A percentile compares a stretch with the other conserved stretches of the same genome.
Evolutionary conservation across 306 rosid species (phyloP).

Genomic region (Inga leiocalycina): DNA sequence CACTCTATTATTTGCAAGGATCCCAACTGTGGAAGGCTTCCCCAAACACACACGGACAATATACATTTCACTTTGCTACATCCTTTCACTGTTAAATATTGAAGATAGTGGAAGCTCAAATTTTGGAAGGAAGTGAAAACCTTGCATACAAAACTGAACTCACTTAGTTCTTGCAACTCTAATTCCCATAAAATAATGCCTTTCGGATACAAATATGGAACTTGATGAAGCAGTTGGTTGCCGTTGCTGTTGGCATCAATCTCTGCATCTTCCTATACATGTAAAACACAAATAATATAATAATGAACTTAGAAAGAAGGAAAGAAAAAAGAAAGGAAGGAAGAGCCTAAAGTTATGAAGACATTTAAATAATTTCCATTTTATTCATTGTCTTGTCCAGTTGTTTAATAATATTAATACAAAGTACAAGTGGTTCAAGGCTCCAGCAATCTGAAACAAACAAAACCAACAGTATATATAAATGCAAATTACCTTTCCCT

Average conservation of each 20-base stretch:
- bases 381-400: no score
- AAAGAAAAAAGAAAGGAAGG: not conserved
- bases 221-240: not conserved
- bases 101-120: not conserved
- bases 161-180: no score
- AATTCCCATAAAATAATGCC: accelerated
- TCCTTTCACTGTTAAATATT: accelerated
- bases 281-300: not conserved
- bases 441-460: not conserved
- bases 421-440: not conserved
- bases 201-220: not conserved
- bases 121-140: not conserved
- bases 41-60: not conserved
- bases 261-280: not conserved
- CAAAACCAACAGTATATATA: not conserved
- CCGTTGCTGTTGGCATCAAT: not conserved
- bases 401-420: not conserved
- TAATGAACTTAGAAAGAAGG: no score
- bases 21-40: not conserved
- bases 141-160: not conserved
- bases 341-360: not conserved
- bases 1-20: not conserved
- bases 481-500: not conserved
- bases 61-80: not conserved
- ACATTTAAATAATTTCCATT: no score